phyloP scores from a whole-genome alignment of 441 rosid species.

The Populus hybrid region DNA sequence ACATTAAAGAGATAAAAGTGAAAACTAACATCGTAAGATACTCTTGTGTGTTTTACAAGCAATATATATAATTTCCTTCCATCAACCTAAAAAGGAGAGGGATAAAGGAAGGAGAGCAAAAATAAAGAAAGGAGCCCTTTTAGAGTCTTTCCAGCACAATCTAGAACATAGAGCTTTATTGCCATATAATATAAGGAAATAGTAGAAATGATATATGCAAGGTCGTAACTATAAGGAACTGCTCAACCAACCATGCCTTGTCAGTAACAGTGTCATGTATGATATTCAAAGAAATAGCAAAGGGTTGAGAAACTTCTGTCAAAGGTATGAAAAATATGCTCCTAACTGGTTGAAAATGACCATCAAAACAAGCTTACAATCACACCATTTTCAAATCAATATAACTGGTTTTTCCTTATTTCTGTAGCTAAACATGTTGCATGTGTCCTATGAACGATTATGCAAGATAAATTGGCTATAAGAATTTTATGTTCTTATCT shows the following conservation, averaged over 20 bases:
- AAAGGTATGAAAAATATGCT: background rate
- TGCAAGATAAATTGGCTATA: background rate
- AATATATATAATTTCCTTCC: background rate
- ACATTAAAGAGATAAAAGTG: constrained; percentile 14
- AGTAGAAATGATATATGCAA: background rate
- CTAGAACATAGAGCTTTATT: background rate
- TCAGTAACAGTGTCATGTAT: background rate
- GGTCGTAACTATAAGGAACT: background rate
- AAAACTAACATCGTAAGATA: background rate
- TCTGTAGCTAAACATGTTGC: background rate
- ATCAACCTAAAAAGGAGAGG: background rate
- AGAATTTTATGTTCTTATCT: background rate
- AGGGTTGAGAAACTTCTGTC: background rate
- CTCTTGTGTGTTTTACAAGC: background rate
- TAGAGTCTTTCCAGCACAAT: background rate
- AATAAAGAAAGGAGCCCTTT: background rate
- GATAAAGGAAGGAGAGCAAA: background rate
- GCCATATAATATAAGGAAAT: background rate
- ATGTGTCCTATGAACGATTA: background rate
- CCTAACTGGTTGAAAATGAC: background rate
- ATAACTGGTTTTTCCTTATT: background rate
- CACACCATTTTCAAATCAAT: constrained; percentile 2
- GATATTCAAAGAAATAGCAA: background rate
- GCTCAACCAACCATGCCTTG: background rate
- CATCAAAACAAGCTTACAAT: background rate